A percentile compares a stretch with the other conserved stretches of the same genome.
Conservation (phyloP, 441 rosid species). For the Populus tomentosa region DNA sequence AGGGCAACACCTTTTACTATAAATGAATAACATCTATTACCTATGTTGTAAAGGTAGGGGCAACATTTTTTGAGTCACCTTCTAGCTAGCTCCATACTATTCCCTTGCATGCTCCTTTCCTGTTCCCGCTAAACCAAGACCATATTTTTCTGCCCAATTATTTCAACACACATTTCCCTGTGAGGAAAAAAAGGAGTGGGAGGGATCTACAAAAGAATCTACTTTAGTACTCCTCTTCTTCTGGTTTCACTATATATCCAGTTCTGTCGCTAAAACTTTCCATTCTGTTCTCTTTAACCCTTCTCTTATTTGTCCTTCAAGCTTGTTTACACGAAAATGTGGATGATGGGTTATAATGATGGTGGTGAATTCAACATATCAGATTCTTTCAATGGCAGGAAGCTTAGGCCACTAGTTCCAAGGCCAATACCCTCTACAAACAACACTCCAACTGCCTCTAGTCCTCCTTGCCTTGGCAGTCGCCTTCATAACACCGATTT, state of each 20-base stretch:
- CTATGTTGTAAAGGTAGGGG: constrained; percentile 20
- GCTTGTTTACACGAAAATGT: constrained; percentile 28
- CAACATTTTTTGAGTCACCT: constrained; percentile 12
- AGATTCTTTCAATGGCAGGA: constrained; percentile 61
- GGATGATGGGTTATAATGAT: constrained; percentile 89
- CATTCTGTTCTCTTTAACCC: neutral
- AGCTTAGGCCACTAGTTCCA: constrained; percentile 79
- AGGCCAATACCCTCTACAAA: constrained; percentile 44
- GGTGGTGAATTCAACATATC: constrained; percentile 56
- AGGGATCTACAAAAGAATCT: neutral
- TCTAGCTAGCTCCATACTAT: neutral
- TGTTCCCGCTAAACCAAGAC: constrained; percentile 20
- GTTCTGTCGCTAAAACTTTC: neutral
- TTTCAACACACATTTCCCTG: constrained; percentile 1
- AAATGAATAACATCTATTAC: constrained; percentile 16
- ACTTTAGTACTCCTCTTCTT: neutral
- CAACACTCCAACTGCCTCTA: constrained; percentile 18
- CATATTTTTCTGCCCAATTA: constrained; percentile 12
- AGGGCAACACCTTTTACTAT: constrained; percentile 13
- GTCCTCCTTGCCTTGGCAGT: constrained; percentile 26
- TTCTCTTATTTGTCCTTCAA: neutral
- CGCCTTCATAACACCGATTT: constrained; percentile 40
- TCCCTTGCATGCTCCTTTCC: constrained; percentile 28
- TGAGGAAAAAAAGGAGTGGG: constrained; percentile 3
- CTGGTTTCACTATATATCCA: neutral